Base-by-base conservation (phyloP, 176 grass and related monocot species). In the Paspalum vaginatum region DNA sequence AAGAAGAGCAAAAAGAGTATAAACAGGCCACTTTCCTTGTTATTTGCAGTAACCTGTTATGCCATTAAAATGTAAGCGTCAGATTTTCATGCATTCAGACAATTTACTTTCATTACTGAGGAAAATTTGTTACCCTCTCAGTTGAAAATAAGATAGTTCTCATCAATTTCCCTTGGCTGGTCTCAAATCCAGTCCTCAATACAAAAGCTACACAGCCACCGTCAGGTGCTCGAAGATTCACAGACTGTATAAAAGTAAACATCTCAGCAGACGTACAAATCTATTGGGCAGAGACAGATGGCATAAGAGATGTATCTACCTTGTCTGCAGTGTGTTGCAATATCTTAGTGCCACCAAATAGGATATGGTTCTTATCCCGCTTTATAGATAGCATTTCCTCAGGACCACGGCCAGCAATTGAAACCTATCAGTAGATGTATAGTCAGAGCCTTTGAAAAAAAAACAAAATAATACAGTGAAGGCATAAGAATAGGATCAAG, bases 291-390 rank as follows among this genome's bases (percentile, higher is more conserved):
- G 44, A 76, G 54, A 4, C 61, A 72, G 24, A 15, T 61, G 76
- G 15, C 54, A 63, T 80, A 69, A 51, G 45, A 44, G 39, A 67
- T 32, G 20, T 38, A 46, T 77, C n/a, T 89, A 95, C 96, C 86
- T 99, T 99, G 90, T 99, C 96, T 26, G 93, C 79, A 82, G 92
- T 99, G 84, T 99, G 92, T 76, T 93, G 96, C 81, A 99, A 82
- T 88, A 99, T 93, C 85, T 99, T 99, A 61, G 96, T 99, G 86
- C 96, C 96, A 77, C 96, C 96, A 89, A 99, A 99, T 69, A 99
- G 79, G 10, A 95, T 88, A 87, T 99, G 96, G 73, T 93, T 99
- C 76, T 99, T 99, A 87, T 99, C 96, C 83, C 90, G 85, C 78
- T 95, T 99, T 83, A 89, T 84, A 86, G 96, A 99, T 83, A 99